A percentile compares a stretch with the other conserved stretches of the same genome.
These are phyloP conservation scores for Eucalyptus viminalis DNA, from an alignment of 345 rosid species.

Conservation along the genomic window DNA sequence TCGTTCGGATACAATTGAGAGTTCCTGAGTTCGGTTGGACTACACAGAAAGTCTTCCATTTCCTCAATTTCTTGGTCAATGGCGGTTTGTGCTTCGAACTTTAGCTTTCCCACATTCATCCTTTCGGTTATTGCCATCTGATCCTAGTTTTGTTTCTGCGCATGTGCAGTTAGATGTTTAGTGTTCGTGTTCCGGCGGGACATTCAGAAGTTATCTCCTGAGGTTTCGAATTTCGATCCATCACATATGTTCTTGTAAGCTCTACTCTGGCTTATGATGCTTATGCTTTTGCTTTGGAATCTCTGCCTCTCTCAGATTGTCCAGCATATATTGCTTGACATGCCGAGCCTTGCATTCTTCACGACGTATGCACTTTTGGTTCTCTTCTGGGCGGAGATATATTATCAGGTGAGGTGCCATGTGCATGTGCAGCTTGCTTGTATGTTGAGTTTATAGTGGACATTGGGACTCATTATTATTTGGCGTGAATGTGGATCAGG, in stretches of 20 bases:
- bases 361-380: slow-evolving; percentile 83
- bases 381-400: slow-evolving; percentile 96
- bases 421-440: neutral
- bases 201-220: slow-evolving; percentile 49
- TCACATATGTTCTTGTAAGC: neutral
- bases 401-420: slow-evolving; percentile 53
- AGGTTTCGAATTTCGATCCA: slow-evolving; percentile 8
- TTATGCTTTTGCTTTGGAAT: neutral
- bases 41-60: slow-evolving; percentile 89
- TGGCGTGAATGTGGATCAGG: slow-evolving; percentile 26
- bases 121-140: neutral
- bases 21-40: slow-evolving; percentile 99
- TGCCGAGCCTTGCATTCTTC: slow-evolving; percentile 90
- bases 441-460: neutral
- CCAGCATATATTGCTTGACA: slow-evolving; percentile 67
- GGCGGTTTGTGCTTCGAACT: slow-evolving; percentile 42
- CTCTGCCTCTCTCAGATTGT: slow-evolving; percentile 29
- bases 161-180: slow-evolving; percentile 46
- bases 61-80: slow-evolving; percentile 85
- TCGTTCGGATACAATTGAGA: slow-evolving; percentile 73
- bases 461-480: neutral
- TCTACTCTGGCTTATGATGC: neutral
- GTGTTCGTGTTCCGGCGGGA: slow-evolving; percentile 62
- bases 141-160: neutral
- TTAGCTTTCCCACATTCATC: neutral